Evolutionary conservation across 768 basidiomycete genomes (phyloP), one percentile per base, ranked within the genome.

Genomic region (Lentinula raphanica): DNA sequence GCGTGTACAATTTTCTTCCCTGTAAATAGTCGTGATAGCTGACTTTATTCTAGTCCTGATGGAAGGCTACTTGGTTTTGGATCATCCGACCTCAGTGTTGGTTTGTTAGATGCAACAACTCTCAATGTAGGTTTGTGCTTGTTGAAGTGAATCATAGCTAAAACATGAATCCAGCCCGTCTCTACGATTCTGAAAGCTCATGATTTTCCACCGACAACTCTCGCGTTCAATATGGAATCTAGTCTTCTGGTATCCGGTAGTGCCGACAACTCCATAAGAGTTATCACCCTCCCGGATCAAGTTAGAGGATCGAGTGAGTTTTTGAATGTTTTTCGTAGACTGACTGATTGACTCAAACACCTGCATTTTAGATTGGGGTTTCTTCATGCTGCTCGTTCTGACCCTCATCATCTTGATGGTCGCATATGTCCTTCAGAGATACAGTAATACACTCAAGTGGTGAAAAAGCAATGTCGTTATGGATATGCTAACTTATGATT

Each of bases 131-230:
- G 54, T 46, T 38, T 21, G 3, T 21, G 9, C 17, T 28, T 5
- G 5, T n/a, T 29, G 7, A 23, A n/a, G 9, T 31, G 12, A 56
- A n/a, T 29, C 17, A 25, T 53, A 45, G 61, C 21, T 58, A 49
- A n/a, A 27, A 23, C 12, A 36, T 50, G 40, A 29, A 21, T 64
- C n/a, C 65, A 98, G 95, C 95, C 94, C 1, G 69, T 93, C 12
- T 72, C 92, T 29, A 86, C 86, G 19, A 97, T 99, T 60, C 76
- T 98, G 58, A 92, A 91, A 71, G 91, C 97, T 0, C 96, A 98
- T 70, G 94, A 95, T 59, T 94, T 98, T 70, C 91, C 97, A 3
- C 84, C 92, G 5, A 98, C 97, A 1, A 85, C 90, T 3, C 72
- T 99, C 56, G 83, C 82, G 59, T 99, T 99, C 78, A 96, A 89